Conservation (phyloP, 2,329 filamentous ascomycete species). For the Paecilomyces niveus region DNA sequence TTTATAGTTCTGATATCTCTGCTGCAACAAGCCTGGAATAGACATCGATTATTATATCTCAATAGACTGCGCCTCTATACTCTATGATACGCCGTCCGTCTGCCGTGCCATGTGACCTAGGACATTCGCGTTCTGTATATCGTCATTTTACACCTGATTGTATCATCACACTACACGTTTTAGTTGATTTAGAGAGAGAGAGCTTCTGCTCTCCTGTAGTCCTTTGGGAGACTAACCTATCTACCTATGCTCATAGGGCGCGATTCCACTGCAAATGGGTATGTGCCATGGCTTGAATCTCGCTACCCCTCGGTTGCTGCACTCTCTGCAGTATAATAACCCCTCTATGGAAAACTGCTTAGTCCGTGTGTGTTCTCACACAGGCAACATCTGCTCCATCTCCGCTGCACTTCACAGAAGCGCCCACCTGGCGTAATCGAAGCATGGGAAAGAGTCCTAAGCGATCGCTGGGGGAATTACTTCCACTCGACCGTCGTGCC, state of each 20-base stretch:
- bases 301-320: neutral
- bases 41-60: neutral
- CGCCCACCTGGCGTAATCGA: neutral
- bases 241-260: neutral
- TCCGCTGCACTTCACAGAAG: neutral
- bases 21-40: neutral
- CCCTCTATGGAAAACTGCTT: neutral
- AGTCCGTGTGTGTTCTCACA: neutral
- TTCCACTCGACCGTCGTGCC: conserved; percentile 31
- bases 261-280: neutral
- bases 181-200: neutral
- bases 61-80: neutral
- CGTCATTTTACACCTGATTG: neutral
- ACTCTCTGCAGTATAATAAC: no score
- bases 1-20: neutral
- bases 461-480: conserved; percentile 4
- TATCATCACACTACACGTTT: neutral
- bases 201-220: neutral
- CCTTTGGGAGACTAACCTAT: neutral
- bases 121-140: neutral
- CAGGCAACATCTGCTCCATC: neutral
- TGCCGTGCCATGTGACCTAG: neutral
- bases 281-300: neutral
- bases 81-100: neutral
- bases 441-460: neutral